Conservation (phyloP, 2,329 filamentous ascomycete species). For the Allantophomopsis cytisporea region DNA sequence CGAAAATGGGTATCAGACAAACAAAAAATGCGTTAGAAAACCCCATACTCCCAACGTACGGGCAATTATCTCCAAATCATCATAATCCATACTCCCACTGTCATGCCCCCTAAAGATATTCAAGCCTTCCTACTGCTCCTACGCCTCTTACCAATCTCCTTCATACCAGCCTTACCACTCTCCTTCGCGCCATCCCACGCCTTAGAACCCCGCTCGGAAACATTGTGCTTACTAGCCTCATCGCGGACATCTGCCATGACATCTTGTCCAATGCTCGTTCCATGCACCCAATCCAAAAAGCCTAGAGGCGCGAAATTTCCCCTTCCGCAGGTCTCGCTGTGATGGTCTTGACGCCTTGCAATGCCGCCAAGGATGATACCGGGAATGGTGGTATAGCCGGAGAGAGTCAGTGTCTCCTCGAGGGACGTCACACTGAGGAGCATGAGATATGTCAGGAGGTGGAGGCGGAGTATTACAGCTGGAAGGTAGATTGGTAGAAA, state of each 20-base stretch:
- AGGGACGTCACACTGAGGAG: slow-evolving; percentile 48
- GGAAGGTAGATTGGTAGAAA: slow-evolving; percentile 55
- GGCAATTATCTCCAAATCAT: too few relatives aligned
- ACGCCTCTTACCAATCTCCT: slow-evolving; percentile 10
- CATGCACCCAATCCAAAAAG: slow-evolving; percentile 46
- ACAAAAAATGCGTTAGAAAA: too few relatives aligned
- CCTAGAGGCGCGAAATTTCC: slow-evolving; percentile 52
- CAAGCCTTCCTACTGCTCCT: slow-evolving; percentile 9
- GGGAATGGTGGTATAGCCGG: slow-evolving; percentile 48
- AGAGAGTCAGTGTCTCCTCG: slow-evolving; percentile 54
- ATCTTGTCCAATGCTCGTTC: slow-evolving; percentile 37
- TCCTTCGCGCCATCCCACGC: slow-evolving; percentile 19
- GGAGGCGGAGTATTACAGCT: slow-evolving; percentile 49
- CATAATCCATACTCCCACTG: too few relatives aligned
- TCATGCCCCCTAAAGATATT: not conserved
- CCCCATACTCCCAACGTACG: too few relatives aligned
- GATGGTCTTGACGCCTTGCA: slow-evolving; percentile 34
- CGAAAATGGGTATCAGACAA: too few relatives aligned
- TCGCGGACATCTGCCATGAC: slow-evolving; percentile 37
- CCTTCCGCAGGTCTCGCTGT: slow-evolving; percentile 39
- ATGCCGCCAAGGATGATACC: slow-evolving; percentile 37
- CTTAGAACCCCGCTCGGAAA: slow-evolving; percentile 25
- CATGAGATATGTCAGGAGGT: slow-evolving; percentile 59
- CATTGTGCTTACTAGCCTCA: slow-evolving; percentile 39
- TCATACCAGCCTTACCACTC: slow-evolving; percentile 18